These are phyloP conservation scores for Crotalaria pallida DNA, from an alignment of 306 rosid genomes.

Conservation along the genomic window DNA sequence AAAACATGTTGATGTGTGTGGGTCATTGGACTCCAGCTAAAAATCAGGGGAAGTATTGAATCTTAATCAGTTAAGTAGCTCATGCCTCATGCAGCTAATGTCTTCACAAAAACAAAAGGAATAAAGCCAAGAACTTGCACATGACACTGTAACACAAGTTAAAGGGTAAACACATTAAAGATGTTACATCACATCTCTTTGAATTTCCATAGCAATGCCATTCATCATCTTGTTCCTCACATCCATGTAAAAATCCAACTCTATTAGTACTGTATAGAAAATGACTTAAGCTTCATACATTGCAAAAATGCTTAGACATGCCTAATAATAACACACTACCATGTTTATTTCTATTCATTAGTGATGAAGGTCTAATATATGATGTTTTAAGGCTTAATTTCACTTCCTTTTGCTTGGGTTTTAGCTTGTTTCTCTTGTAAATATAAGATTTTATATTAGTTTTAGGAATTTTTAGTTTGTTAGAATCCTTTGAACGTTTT, in stretches of 20 bases:
- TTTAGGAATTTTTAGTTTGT: too few species aligned
- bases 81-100: constrained; percentile 25
- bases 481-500: too few species aligned
- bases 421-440: too few species aligned
- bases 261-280: constrained; percentile 11
- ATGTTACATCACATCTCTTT: constrained; percentile 55
- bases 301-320: background rate
- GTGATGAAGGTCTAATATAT: too few species aligned
- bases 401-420: too few species aligned
- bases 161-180: constrained; percentile 26
- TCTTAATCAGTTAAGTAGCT: constrained; percentile 2
- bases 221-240: constrained; percentile 16
- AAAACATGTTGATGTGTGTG: constrained; percentile 52
- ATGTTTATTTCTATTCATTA: background rate
- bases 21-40: constrained; percentile 41
- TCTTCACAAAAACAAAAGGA: constrained; percentile 49
- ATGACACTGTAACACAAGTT: constrained; percentile 22
- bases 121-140: constrained; percentile 45
- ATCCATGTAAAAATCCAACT: constrained; percentile 22
- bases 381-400: too few species aligned
- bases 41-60: constrained; percentile 14
- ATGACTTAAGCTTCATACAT: constrained; percentile 18
- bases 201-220: constrained; percentile 11
- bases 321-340: background rate
- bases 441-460: too few species aligned